phyloP scores from a whole-genome alignment of 1,139 yeast species.

The Zygotorulaspora mrakii region DNA sequence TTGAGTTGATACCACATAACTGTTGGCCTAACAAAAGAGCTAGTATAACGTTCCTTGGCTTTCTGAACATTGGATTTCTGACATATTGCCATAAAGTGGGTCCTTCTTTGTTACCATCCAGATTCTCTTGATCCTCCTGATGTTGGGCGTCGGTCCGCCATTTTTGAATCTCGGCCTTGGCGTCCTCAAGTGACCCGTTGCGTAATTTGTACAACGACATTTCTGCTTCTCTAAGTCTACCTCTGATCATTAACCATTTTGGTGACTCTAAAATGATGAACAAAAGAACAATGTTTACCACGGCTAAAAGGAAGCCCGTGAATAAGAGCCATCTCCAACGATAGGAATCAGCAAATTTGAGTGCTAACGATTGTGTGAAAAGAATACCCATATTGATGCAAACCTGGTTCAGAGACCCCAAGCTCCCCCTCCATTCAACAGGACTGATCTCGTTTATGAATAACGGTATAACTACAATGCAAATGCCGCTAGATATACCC shows the following conservation, averaged over 20 bases:
- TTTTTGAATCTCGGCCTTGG: slow-evolving; percentile 35
- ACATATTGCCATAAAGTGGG: slow-evolving; percentile 44
- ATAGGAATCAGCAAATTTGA: slow-evolving; percentile 57
- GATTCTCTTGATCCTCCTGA: slow-evolving; percentile 13
- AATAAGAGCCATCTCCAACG: slow-evolving; percentile 71
- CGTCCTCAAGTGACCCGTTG: slow-evolving; percentile 27
- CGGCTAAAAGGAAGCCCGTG: slow-evolving; percentile 55
- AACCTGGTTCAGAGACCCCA: slow-evolving; percentile 87
- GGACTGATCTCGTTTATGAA: slow-evolving; percentile 82
- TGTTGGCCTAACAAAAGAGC: slow-evolving; percentile 85
- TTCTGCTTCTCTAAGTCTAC: slow-evolving; percentile 39
- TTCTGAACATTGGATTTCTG: slow-evolving; percentile 47
- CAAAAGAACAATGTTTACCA: slow-evolving; percentile 45
- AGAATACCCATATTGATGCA: slow-evolving; percentile 81
- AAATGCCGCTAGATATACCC: slow-evolving; percentile 85
- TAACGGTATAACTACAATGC: slow-evolving; percentile 80
- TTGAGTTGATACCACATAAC: slow-evolving; percentile 86
- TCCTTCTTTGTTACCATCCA: slow-evolving; percentile 7
- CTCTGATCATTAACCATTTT: slow-evolving; percentile 59
- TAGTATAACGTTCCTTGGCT: slow-evolving; percentile 63
- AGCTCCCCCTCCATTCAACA: slow-evolving; percentile 57
- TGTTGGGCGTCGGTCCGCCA: slow-evolving; percentile 30
- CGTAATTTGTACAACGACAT: slow-evolving; percentile 38
- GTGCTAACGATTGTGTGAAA: slow-evolving; percentile 69
- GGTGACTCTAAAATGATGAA: slow-evolving; percentile 72